A percentile compares a stretch with the other conserved stretches of the same genome.
Conservation (phyloP, 2,329 filamentous ascomycete species). For the Waltergamsia citrina region DNA sequence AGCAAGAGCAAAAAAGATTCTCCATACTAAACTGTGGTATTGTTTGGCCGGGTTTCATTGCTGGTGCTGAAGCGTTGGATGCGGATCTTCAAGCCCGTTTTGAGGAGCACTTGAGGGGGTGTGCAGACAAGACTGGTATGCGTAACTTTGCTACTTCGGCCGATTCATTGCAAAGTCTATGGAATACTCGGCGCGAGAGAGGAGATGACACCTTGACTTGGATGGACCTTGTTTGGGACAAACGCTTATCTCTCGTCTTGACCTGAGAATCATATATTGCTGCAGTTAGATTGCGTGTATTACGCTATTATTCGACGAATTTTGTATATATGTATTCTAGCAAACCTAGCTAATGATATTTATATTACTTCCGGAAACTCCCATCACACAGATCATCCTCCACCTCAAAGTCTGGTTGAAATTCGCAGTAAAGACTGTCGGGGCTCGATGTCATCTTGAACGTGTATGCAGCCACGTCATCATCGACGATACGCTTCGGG, state of each 20-base stretch:
- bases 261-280: too few relatives aligned
- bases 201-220: neutral
- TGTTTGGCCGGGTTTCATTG: neutral
- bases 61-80: neutral
- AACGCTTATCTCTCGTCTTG: neutral
- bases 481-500: conserved; percentile 25
- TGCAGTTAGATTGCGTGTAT: too few relatives aligned
- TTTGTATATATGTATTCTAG: too few relatives aligned
- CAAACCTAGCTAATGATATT: too few relatives aligned
- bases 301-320: too few relatives aligned
- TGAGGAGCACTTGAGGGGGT: neutral
- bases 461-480: conserved; percentile 29
- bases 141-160: neutral
- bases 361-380: neutral
- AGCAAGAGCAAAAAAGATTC: neutral
- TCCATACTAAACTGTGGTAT: neutral
- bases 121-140: neutral
- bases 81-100: neutral
- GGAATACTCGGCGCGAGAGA: neutral
- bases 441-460: conserved; percentile 14
- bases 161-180: neutral
- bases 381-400: conserved; percentile 2
- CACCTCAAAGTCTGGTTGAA: conserved; percentile 2
- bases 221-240: neutral
- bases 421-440: conserved; percentile 3